Evolutionary conservation across 1,284 basidiomycete genomes (phyloP), one percentile per base, ranked within the genome.

Genomic region (Thecaphora frezii): DNA sequence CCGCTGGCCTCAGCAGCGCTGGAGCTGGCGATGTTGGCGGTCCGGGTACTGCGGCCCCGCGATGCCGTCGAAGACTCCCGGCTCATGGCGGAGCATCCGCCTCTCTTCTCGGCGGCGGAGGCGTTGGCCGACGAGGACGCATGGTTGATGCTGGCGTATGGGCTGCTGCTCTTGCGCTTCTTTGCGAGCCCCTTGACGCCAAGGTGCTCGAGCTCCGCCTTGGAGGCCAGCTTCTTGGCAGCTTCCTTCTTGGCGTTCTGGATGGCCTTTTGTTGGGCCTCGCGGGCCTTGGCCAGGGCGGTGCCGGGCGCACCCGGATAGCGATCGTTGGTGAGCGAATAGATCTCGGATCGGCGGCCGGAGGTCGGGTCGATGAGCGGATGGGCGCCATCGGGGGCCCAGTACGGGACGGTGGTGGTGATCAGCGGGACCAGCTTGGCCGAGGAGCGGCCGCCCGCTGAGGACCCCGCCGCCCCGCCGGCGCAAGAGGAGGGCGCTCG

Each of bases 291-390:
- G 39, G 69, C 68, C 21, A 72, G 58, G 1, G 70, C 70, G 0
- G 72, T 73, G 21, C 72, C 71, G 7, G 72, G 71, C 25, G 70
- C 74, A 24, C 74, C 71, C 9, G 72, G 69, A 30, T 73, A 74
- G 16, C 74, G 69, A 28, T 76, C 73, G 56, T 76, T 74, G 37
- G 67, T 63, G 42, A 74, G 64, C 26, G 71, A 65, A 49, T 70
- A 73, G 37, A 60, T 55, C 37, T 67, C 61, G 52, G 56, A 57
- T 19, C 68, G 62, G 46, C 51, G 62, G 50, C 63, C 63, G 38
- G 63, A 66, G 40, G 41, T 46, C 9, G 63, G 63, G 33, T 66
- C 63, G 33, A 54, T 57, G 25, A 66, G 58, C 3, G 63, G 63
- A 30, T 66, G 58, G 21, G 63, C 58, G 40, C 63, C 63, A 25